A percentile compares a stretch with the other conserved stretches of the same genome.
phyloP scores from a whole-genome alignment of 495 filamentous ascomycete species.

The Tuber magnatum region DNA sequence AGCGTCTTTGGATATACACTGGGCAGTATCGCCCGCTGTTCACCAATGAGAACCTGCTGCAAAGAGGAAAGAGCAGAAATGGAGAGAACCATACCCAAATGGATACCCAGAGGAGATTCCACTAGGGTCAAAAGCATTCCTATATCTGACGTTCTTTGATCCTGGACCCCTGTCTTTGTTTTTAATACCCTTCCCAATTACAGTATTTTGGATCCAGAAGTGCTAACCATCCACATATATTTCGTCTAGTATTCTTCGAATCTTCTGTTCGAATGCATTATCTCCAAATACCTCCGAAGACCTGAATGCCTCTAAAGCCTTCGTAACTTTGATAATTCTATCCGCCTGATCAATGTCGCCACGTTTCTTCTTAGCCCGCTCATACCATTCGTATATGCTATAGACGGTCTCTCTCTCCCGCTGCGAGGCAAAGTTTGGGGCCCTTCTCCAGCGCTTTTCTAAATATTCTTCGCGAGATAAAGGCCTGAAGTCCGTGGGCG shows the following conservation, averaged over 20 bases:
- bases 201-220: background rate
- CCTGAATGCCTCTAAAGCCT: background rate
- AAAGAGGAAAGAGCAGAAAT: background rate
- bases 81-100: conserved; percentile 40
- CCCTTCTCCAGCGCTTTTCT: no score
- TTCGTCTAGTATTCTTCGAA: conserved; percentile 43
- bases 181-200: background rate
- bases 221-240: conserved; percentile 45
- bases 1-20: conserved; percentile 7
- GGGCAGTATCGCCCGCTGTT: conserved; percentile 22
- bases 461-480: no score
- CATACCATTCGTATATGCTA: no score
- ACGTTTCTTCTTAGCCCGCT: no score
- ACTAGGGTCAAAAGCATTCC: conserved; percentile 43
- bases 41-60: background rate
- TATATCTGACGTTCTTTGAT: conserved; percentile 44
- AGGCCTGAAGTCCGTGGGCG: no score
- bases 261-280: conserved; percentile 16
- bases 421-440: no score
- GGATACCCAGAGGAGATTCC: conserved; percentile 42
- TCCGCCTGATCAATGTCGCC: no score
- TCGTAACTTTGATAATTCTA: no score
- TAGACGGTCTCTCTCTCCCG: no score
- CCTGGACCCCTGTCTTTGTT: conserved; percentile 44
- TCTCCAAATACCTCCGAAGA: conserved; percentile 11